Evolutionary conservation across 306 rosid species (phyloP).

Genomic region (Prunus davidiana): DNA sequence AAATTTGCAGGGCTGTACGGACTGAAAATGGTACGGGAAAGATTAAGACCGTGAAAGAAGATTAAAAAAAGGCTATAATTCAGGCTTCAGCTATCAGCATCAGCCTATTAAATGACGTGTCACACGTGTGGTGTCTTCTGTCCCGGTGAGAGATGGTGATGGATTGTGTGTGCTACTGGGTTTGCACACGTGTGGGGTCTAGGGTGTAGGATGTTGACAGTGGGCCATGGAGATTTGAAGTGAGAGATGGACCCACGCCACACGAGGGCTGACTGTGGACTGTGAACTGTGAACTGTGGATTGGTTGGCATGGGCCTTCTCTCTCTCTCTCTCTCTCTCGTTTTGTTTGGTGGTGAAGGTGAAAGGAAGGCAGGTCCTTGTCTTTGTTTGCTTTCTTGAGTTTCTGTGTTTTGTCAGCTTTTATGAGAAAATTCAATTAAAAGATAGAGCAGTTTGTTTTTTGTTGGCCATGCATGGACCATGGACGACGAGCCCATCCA

Average conservation of each 20-base stretch:
- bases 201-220: conserved; percentile 1
- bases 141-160: conserved; percentile 6
- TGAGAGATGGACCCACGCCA: conserved; percentile 14
- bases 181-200: conserved; percentile 18
- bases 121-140: not conserved
- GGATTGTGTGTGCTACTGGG: not conserved
- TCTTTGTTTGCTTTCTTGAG: not conserved
- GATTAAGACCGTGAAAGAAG: not conserved
- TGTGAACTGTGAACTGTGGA: conserved; percentile 13
- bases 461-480: not conserved
- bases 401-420: conserved; percentile 20
- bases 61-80: not conserved
- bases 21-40: not conserved
- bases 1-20: not conserved
- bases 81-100: no score
- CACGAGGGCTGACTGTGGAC: conserved; percentile 25
- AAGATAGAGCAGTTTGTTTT: not conserved
- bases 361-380: not conserved
- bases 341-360: conserved; percentile 16
- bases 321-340: not conserved
- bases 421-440: not conserved
- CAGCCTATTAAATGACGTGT: no score
- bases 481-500: not conserved
- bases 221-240: conserved; percentile 2
- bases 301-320: conserved; percentile 10